A percentile compares a stretch with the other conserved stretches of the same genome.
Conservation (phyloP, 108 stramenopile species). For the Skeletonema tropicum region DNA sequence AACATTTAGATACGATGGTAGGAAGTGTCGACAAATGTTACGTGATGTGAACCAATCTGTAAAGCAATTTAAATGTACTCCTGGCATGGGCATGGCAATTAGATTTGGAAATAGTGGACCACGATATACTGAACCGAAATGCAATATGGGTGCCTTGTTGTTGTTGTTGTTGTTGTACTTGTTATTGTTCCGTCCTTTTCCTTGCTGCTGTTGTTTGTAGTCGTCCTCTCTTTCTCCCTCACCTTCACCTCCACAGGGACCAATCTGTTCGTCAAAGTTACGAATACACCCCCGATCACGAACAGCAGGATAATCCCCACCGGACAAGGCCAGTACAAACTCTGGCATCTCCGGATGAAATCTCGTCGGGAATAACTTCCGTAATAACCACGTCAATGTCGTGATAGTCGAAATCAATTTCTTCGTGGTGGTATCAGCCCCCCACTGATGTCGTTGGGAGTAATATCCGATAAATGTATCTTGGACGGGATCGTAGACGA, state of each 20-base stretch:
- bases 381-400: background rate
- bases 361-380: background rate
- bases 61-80: conserved; percentile 2
- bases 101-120: background rate
- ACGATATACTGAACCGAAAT: background rate
- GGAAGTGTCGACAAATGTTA: background rate
- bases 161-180: no score
- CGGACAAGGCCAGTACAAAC: conserved; percentile 5
- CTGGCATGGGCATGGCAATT: conserved; percentile 8
- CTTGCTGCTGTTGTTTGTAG: no score
- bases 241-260: no score
- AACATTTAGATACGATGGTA: background rate
- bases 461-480: background rate
- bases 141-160: background rate
- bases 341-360: background rate
- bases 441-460: background rate
- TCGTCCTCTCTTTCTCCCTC: no score
- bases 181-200: no score
- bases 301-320: conserved; percentile 4
- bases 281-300: background rate
- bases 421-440: background rate
- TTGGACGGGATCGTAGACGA: no score
- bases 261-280: background rate
- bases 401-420: conserved; percentile 1
- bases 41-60: background rate